A percentile compares a stretch with the other conserved stretches of the same genome.
Conservation (phyloP, 1,284 basidiomycete species). For the Thecaphora frezii region DNA sequence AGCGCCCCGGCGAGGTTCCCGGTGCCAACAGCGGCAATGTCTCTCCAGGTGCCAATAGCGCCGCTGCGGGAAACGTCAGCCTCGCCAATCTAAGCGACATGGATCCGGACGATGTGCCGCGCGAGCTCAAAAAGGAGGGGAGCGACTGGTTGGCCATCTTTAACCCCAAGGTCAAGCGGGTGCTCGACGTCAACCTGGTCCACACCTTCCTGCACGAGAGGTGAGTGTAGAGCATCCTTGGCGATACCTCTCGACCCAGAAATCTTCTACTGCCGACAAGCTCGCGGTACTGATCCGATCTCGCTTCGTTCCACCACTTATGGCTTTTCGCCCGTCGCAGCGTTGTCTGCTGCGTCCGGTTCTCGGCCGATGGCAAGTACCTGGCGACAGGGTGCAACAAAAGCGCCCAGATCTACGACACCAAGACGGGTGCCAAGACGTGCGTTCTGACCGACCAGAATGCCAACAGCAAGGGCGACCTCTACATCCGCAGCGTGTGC, state of each 20-base stretch:
- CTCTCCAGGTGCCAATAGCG: conserved; percentile 25
- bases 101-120: conserved; percentile 60
- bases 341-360: conserved; percentile 87
- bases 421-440: conserved; percentile 77
- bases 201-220: conserved; percentile 92
- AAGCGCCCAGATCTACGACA: conserved; percentile 85
- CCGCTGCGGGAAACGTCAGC: conserved; percentile 47
- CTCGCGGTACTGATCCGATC: too few species aligned
- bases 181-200: conserved; percentile 82
- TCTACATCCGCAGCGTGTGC: conserved; percentile 58
- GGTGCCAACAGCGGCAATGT: conserved; percentile 12
- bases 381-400: conserved; percentile 89
- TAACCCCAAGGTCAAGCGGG: conserved; percentile 78
- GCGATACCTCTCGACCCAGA: too few species aligned
- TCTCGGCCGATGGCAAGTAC: conserved; percentile 83
- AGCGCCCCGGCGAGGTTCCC: conserved; percentile 13
- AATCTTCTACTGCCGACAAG: too few species aligned
- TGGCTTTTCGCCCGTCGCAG: conserved; percentile 1
- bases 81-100: conserved; percentile 52
- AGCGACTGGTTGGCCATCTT: conserved; percentile 93
- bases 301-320: neutral
- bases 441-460: conserved; percentile 67
- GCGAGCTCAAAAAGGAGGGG: conserved; percentile 73
- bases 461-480: conserved; percentile 45
- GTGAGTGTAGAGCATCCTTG: too few species aligned